These are phyloP conservation scores for Nyctanthes arbortristis DNA, from an alignment of 257 asterid species.

Conservation along the genomic window DNA sequence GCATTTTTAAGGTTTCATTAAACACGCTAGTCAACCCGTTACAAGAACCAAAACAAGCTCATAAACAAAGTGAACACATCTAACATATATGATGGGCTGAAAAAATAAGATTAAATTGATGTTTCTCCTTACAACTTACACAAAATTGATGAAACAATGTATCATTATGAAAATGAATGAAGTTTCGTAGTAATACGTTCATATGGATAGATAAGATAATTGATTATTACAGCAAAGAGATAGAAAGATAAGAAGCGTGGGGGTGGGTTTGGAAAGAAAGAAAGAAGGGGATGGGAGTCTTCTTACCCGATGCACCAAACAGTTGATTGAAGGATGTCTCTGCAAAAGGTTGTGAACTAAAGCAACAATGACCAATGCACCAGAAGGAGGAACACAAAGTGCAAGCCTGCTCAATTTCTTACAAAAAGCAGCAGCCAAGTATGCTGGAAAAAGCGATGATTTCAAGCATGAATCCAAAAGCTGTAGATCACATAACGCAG, in stretches of 20 bases:
- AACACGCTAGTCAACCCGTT: constrained; percentile 11
- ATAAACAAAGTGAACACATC: background rate
- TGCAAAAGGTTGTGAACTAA: constrained; percentile 90
- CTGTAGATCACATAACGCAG: constrained; percentile 40
- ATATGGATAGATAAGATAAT: background rate
- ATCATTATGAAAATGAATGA: background rate
- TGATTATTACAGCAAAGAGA: background rate
- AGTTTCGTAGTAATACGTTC: no score
- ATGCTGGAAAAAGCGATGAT: constrained; percentile 95
- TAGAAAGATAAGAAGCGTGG: no score
- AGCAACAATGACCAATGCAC: constrained; percentile 74
- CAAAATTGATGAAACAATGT: background rate
- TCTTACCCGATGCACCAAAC: constrained; percentile 80
- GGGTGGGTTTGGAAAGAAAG: no score
- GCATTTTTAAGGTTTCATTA: constrained; percentile 5
- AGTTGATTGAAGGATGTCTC: constrained; percentile 91
- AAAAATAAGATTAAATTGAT: background rate
- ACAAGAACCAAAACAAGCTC: constrained; percentile 1
- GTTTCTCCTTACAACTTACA: background rate
- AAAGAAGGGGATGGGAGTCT: constrained; percentile 7
- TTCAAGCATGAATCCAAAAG: constrained; percentile 93
- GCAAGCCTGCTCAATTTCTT: constrained; percentile 90
- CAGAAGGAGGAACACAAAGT: constrained; percentile 78
- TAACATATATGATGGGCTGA: background rate
- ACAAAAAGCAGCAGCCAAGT: constrained; percentile 91